phyloP scores from a whole-genome alignment of 163 green algal genomes.

The Scenedesmus sp. region DNA sequence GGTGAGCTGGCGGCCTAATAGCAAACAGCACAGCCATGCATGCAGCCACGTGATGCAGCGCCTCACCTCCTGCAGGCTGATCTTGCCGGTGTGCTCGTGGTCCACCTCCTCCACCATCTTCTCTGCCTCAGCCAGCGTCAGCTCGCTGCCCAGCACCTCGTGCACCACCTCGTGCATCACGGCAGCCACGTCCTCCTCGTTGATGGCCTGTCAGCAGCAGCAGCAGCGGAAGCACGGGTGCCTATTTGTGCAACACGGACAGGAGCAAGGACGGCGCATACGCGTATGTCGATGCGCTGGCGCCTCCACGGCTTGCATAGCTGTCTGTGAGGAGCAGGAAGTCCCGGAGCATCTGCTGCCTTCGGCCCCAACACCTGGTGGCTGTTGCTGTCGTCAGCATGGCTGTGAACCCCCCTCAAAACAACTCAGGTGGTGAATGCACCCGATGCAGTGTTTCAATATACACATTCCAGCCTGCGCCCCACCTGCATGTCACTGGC shows the following conservation, averaged over 20 bases:
- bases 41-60: not conserved
- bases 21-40: not conserved
- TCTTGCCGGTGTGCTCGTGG: constrained; percentile 3
- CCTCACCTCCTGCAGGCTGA: constrained; percentile 45
- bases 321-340: not conserved
- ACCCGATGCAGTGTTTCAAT: no score
- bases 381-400: no score
- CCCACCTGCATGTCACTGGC: constrained; percentile 4
- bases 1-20: not conserved
- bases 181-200: not conserved
- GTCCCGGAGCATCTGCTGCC: no score
- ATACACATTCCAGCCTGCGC: not conserved
- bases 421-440: no score
- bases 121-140: constrained; percentile 45
- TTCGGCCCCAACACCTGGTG: no score
- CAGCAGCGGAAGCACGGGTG: not conserved
- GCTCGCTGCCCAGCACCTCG: constrained; percentile 40
- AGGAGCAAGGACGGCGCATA: not conserved
- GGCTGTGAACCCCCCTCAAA: no score
- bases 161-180: constrained; percentile 19
- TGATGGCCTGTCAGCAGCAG: not conserved
- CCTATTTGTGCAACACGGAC: not conserved
- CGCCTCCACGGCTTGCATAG: not conserved
- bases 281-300: not conserved
- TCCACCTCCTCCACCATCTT: constrained; percentile 46